Conservation (phyloP, 1,284 basidiomycete genomes). For the Cerioporus squamosus region DNA sequence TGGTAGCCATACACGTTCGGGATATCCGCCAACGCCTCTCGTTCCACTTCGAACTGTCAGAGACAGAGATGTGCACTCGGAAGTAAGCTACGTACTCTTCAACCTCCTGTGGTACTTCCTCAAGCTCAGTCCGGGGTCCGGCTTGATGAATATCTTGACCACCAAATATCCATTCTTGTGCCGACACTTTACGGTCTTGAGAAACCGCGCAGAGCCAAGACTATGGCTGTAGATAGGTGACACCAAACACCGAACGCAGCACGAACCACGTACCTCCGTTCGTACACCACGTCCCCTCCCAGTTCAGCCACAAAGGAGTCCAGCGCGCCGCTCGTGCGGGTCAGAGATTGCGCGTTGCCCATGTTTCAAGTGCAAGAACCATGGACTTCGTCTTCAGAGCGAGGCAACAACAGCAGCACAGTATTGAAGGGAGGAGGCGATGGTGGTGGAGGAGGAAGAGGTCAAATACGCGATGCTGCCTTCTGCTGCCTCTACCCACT, state of each 20-base stretch:
- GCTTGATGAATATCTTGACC: constrained; percentile 84
- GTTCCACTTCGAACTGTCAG: constrained; percentile 60
- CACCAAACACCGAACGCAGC: neutral
- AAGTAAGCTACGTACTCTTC: constrained; percentile 51
- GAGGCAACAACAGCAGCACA: too few species aligned
- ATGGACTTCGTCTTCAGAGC: too few species aligned
- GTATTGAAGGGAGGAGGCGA: too few species aligned
- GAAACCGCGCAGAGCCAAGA: constrained; percentile 90
- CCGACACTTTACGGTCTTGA: constrained; percentile 87
- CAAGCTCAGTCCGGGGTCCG: constrained; percentile 68
- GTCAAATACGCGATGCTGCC: too few species aligned
- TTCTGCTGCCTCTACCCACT: too few species aligned
- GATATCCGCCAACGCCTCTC: constrained; percentile 85
- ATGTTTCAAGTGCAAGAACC: constrained; percentile 37
- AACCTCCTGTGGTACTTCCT: constrained; percentile 64
- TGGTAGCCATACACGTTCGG: constrained; percentile 92
- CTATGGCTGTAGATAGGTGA: constrained; percentile 41
- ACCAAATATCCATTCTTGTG: constrained; percentile 76
- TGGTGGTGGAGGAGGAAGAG: too few species aligned
- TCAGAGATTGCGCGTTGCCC: constrained; percentile 75
- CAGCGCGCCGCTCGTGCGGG: constrained; percentile 75
- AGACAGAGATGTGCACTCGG: neutral
- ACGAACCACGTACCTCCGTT: constrained; percentile 72
- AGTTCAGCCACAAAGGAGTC: constrained; percentile 91
- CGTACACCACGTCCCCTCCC: constrained; percentile 85